Evolutionary conservation across 768 basidiomycete species (phyloP).

Genomic region (Hemileccinum rubropunctum): DNA sequence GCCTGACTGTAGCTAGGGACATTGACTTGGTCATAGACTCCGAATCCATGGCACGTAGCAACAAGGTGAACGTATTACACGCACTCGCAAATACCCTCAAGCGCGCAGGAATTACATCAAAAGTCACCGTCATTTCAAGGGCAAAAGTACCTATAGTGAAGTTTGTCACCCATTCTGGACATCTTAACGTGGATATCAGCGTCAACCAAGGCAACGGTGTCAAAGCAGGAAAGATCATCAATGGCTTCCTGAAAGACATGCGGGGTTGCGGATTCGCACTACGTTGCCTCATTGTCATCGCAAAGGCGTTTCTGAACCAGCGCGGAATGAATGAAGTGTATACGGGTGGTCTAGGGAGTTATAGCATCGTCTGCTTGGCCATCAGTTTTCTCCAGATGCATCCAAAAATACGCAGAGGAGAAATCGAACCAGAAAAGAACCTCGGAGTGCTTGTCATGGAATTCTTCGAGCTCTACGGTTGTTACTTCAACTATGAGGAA

Average conservation of each 20-base stretch:
- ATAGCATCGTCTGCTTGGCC: slow-evolving; percentile 90
- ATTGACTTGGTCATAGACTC: slow-evolving; percentile 94
- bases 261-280: slow-evolving; percentile 57
- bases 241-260: slow-evolving; percentile 71
- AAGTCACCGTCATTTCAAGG: slow-evolving; percentile 86
- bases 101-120: slow-evolving; percentile 67
- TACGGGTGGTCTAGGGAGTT: slow-evolving; percentile 91
- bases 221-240: slow-evolving; percentile 73
- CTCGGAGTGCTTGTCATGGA: slow-evolving; percentile 94
- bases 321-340: slow-evolving; percentile 98
- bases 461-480: slow-evolving; percentile 95
- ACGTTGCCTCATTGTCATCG: slow-evolving; percentile 80
- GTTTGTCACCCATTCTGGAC: slow-evolving; percentile 79
- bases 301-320: slow-evolving; percentile 88
- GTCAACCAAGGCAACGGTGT: slow-evolving; percentile 89
- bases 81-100: slow-evolving; percentile 78
- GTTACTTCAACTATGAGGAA: slow-evolving; percentile 87
- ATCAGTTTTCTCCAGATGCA: slow-evolving; percentile 97
- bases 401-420: slow-evolving; percentile 85
- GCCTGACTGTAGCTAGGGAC: slow-evolving; percentile 54
- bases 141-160: slow-evolving; percentile 98
- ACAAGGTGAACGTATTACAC: slow-evolving; percentile 68
- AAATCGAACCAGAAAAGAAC: slow-evolving; percentile 85
- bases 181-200: slow-evolving; percentile 90
- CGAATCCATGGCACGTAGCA: slow-evolving; percentile 64